These are phyloP conservation scores for Lactarius deliciosus DNA, from an alignment of 768 basidiomycete species.

Conservation along the genomic window DNA sequence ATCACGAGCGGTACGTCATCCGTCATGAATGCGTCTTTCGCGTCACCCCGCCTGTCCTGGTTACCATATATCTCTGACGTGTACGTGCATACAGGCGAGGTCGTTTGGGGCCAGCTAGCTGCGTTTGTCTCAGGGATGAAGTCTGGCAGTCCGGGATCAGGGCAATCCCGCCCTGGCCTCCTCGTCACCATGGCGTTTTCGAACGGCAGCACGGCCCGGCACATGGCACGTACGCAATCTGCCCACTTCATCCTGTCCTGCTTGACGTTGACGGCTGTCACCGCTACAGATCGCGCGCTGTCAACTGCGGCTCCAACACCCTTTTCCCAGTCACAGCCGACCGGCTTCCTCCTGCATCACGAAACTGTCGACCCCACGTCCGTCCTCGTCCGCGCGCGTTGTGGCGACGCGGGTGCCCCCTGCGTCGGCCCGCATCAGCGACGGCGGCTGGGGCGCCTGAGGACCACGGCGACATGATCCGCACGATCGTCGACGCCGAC, in stretches of 20 bases:
- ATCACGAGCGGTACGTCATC: conserved; percentile 21
- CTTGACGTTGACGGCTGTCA: conserved; percentile 7
- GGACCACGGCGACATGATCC: conserved; percentile 24
- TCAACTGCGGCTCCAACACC: conserved; percentile 25
- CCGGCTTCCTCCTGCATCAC: conserved; percentile 28
- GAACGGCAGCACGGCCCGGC: conserved; percentile 26
- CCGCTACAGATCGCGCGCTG: conserved; percentile 16
- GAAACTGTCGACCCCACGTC: conserved; percentile 18
- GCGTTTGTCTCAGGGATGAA: conserved; percentile 28
- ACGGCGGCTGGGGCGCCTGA: conserved; percentile 25
- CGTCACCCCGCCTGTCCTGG: background rate
- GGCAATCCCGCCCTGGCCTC: background rate
- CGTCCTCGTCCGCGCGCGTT: conserved; percentile 19
- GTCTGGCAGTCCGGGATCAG: conserved; percentile 14
- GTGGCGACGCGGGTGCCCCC: conserved; percentile 11
- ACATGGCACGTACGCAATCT: conserved; percentile 24
- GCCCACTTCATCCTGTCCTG: too few species aligned
- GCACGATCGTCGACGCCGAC: conserved; percentile 26
- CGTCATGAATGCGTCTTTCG: background rate
- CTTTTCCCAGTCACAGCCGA: conserved; percentile 12
- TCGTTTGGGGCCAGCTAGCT: conserved; percentile 27
- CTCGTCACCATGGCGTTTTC: conserved; percentile 24
- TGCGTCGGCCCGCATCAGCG: conserved; percentile 24
- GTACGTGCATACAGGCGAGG: conserved; percentile 15
- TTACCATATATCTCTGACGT: background rate